These are phyloP conservation scores for Boeremia lycopersici DNA, from an alignment of 2,329 filamentous ascomycete genomes.

Conservation along the genomic window DNA sequence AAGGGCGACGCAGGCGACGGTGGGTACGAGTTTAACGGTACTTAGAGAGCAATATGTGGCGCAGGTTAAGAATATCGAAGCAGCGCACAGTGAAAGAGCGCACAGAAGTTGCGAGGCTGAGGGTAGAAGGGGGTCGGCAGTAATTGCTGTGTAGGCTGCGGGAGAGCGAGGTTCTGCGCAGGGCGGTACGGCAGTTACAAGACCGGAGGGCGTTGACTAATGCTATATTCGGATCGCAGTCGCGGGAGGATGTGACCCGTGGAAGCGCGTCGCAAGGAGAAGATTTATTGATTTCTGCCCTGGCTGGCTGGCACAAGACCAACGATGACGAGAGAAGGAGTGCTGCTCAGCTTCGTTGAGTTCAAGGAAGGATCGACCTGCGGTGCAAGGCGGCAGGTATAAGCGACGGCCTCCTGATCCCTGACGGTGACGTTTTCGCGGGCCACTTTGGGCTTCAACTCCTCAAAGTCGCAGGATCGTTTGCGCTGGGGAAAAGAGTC, in stretches of 20 bases:
- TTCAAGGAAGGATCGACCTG: constrained; percentile 17
- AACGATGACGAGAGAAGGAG: constrained; percentile 17
- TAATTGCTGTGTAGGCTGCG: constrained; percentile 9
- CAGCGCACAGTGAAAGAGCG: not conserved
- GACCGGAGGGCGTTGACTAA: constrained; percentile 7
- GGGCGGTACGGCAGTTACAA: constrained; percentile 13
- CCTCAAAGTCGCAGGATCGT: not conserved
- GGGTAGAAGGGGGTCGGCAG: constrained; percentile 10
- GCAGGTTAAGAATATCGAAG: not conserved
- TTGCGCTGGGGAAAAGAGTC: not conserved
- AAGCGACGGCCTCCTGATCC: constrained; percentile 13
- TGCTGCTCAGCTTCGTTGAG: constrained; percentile 17
- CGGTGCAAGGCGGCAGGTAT: constrained; percentile 10
- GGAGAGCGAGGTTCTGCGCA: constrained; percentile 12
- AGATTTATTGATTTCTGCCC: constrained; percentile 8
- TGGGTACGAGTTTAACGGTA: not conserved
- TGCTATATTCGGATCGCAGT: constrained; percentile 4
- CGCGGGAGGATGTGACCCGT: not conserved
- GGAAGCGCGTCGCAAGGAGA: constrained; percentile 3
- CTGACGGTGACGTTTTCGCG: constrained; percentile 15
- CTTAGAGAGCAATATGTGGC: not conserved
- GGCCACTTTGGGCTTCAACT: not conserved
- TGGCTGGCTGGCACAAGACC: constrained; percentile 12
- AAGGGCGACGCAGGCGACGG: not conserved
- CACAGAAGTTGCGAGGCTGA: constrained; percentile 4